Conservation (phyloP, 345 rosid species). For the Passiflora organensis region DNA sequence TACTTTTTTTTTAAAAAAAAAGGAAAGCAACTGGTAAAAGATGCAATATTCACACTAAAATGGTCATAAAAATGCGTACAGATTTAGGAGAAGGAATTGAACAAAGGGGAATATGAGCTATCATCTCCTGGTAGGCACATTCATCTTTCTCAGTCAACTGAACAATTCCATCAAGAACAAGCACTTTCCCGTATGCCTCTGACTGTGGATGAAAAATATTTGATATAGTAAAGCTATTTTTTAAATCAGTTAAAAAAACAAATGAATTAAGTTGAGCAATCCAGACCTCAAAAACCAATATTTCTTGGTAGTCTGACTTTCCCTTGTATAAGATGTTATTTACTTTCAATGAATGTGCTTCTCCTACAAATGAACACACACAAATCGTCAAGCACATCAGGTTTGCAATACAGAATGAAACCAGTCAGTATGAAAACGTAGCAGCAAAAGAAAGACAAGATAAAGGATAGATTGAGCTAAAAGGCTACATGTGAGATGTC, state of each 20-base stretch:
- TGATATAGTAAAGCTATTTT: neutral
- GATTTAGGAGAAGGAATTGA: conserved; percentile 74
- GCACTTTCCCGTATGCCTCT: conserved; percentile 81
- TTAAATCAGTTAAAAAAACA: no score
- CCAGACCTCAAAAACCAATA: conserved; percentile 82
- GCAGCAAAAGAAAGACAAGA: neutral
- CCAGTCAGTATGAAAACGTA: no score
- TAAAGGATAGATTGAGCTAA: neutral
- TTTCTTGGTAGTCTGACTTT: conserved; percentile 86
- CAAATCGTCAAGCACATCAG: neutral
- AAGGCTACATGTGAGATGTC: neutral
- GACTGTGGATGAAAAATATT: conserved; percentile 50
- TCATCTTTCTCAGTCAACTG: conserved; percentile 97
- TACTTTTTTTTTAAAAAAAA: no score
- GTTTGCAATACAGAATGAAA: neutral
- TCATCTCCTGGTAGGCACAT: conserved; percentile 99
- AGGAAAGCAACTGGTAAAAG: no score
- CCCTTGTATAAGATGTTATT: conserved; percentile 59
- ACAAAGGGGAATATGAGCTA: conserved; percentile 93
- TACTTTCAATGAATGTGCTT: conserved; percentile 88
- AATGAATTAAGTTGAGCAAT: no score
- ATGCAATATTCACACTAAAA: no score
- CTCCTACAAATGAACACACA: conserved; percentile 47
- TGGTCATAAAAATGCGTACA: conserved; percentile 26
- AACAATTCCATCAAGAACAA: conserved; percentile 92